Base-by-base conservation (phyloP, 768 basidiomycete genomes). In the Rhizopogon vesiculosus region DNA sequence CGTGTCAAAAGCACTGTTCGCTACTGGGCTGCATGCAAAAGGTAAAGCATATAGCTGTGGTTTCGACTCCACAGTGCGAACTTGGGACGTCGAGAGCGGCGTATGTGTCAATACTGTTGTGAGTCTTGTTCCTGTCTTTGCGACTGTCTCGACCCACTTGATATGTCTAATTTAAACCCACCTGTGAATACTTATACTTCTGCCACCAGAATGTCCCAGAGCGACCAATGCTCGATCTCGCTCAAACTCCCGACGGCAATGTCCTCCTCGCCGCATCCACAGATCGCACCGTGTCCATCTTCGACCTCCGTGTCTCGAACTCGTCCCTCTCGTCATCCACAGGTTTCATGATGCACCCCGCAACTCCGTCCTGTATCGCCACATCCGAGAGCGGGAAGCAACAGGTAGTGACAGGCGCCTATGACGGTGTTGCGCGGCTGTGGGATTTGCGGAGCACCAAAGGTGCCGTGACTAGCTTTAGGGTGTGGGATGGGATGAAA, bases 61-160 rank as follows among this genome's bases (percentile, higher is more conserved):
- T 0, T 91, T 92, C 65, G 95, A 97, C 70, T 96, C 94, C 28
- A 92, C 92, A 0, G 84, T 98, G 5, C 78, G 93, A 22, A 74
- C 78, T 2, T 99, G 96, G 96, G 93, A 97, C 64, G 76, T 87
- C 3, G 88, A 91, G 61, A 79, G 75, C 40, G 92, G 89, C 2
- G 71, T 91, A 5, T 93, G 88, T 56, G 74, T 78, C 0, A 67
- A 79, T 43, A 91, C 89, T 1, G 82, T 90, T 45, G 89, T 91
- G 60, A 57, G 86, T 75, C 40, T 9, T 10, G 1, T 22, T 22
- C 35, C 10, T 35, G 38, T 56, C 19, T n/a, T 18, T 9, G 10
- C 7, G 5, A 40, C 29, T 39, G 38, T 16, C n/a, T 41, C 31
- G 2, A 6, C 13, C 1, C 31, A 35, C 22, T 7, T 48, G 6